Percentiles rank a stretch among this genome's conserved stretches.
These are phyloP conservation scores for Fusarium aywerte DNA, from an alignment of 2,329 filamentous ascomycete genomes.

Conservation along the genomic window DNA sequence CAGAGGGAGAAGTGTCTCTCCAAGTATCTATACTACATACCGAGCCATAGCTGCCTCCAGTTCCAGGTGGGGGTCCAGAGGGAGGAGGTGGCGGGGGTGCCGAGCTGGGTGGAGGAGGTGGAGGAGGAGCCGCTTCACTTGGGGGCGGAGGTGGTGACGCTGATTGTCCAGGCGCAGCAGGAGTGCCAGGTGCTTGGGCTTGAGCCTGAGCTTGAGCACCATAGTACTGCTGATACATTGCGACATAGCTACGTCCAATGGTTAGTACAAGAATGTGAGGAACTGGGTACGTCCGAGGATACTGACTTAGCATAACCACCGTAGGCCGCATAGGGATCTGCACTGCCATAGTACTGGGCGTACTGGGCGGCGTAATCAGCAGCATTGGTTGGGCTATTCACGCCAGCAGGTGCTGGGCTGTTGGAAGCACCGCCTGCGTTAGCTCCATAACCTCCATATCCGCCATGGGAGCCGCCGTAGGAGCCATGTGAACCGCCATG, in stretches of 20 bases:
- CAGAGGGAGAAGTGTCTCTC: background rate
- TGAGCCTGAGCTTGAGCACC: constrained; percentile 61
- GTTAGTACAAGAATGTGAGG: constrained; percentile 38
- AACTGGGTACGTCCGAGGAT: background rate
- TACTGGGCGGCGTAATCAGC: constrained; percentile 83
- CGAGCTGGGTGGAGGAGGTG: constrained; percentile 59
- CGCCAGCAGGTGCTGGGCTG: constrained; percentile 51
- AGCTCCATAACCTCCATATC: constrained; percentile 44
- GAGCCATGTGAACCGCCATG: constrained; percentile 43
- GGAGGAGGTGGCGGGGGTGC: constrained; percentile 57
- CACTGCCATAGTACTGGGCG: constrained; percentile 79
- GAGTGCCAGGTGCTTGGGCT: constrained; percentile 54
- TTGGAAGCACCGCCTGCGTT: constrained; percentile 49
- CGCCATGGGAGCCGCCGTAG: constrained; percentile 45
- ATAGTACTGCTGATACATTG: constrained; percentile 80
- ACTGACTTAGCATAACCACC: constrained; percentile 84
- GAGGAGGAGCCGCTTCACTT: constrained; percentile 70
- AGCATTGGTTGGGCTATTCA: constrained; percentile 45
- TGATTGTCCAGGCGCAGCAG: constrained; percentile 55
- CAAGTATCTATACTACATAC: constrained; percentile 58
- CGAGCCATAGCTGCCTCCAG: constrained; percentile 66
- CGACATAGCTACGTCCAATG: constrained; percentile 61
- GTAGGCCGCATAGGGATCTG: constrained; percentile 89
- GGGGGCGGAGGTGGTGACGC: constrained; percentile 67
- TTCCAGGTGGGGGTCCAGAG: constrained; percentile 59